Evolutionary conservation across 2,329 filamentous ascomycete genomes (phyloP), one percentile per base, ranked within the genome.

Genomic region (Ustilaginoidea virens): DNA sequence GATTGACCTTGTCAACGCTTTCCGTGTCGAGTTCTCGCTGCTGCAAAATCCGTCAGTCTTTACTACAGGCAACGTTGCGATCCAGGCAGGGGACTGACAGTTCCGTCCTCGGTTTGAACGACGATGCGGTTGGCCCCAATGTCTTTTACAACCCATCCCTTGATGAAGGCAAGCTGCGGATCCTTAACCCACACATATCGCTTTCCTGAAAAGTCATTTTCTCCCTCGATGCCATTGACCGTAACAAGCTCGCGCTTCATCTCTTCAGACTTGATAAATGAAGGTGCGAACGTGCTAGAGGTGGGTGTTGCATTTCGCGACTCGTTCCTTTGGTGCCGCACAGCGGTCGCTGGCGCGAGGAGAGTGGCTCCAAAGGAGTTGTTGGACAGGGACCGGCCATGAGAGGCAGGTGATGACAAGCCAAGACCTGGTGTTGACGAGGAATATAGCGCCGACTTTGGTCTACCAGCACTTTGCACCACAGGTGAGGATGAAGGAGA

Each of bases 141-240:
- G 39, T 96, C 86, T 46, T 93, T 79, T 14, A 94, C 69, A 9
- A 98, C 74, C 72, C 85, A 87, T 4, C 87, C 92, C 42, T 85
- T 82, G 30, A 96, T 74, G 51, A 98, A 98, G 2, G 90, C 90
- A 31, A 69, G 67, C 45, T 86, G 70, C 2, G 81, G 66, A 55
- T 98, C 86, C 53, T 79, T 81, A 48, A 98, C 63, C 92, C 90
- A 98, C 39, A 98, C 86, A 61, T 96, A 98, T 60, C 90, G 74
- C 60, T 92, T 96, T 33, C 90, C 92, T 0, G 90, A 98, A 53
- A 98, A 96, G 63, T 98, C 90, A 51, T 94, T 96, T 48, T 94
- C 87, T 37, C 90, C 90, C 55, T 98, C 92, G 34, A 94, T 85
- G 12, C 82, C 80, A 28, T 63, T 63, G 11, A 77, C 66, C 8